phyloP scores from a whole-genome alignment of 225 moss, liverwort and hornwort genomes.

The Polytrichum formosum region DNA sequence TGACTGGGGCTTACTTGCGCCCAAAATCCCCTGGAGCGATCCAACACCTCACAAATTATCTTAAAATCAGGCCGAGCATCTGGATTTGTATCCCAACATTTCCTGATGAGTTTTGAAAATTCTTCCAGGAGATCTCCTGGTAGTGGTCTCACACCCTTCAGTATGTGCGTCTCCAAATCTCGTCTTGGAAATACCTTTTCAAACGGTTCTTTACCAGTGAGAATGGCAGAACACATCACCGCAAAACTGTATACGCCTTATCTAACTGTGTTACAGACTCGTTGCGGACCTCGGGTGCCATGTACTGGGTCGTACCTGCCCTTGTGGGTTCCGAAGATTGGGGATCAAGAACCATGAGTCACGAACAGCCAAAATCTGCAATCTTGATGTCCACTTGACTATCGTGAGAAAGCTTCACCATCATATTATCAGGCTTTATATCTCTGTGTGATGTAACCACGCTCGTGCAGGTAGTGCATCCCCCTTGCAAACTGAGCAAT shows the following conservation, averaged over 20 bases:
- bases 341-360: background rate
- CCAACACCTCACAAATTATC: background rate
- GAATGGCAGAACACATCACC: background rate
- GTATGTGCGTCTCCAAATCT: background rate
- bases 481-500: background rate
- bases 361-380: slow-evolving; percentile 7
- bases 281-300: background rate
- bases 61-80: background rate
- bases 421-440: background rate
- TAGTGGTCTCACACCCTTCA: background rate
- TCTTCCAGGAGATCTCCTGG: background rate
- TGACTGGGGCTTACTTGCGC: background rate
- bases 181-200: background rate
- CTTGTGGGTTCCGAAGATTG: background rate
- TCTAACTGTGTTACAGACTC: background rate
- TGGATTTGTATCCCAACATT: background rate
- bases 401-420: background rate
- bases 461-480: slow-evolving; percentile 3
- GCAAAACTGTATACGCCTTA: slow-evolving; percentile 11
- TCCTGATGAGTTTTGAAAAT: background rate
- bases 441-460: background rate
- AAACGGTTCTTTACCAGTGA: background rate
- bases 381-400: slow-evolving; percentile 1
- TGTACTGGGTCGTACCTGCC: slow-evolving; percentile 4
- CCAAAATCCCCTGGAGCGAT: background rate